Evolutionary conservation across 2,329 filamentous ascomycete genomes (phyloP).

Genomic region (Teratosphaeriaceae sp.): DNA sequence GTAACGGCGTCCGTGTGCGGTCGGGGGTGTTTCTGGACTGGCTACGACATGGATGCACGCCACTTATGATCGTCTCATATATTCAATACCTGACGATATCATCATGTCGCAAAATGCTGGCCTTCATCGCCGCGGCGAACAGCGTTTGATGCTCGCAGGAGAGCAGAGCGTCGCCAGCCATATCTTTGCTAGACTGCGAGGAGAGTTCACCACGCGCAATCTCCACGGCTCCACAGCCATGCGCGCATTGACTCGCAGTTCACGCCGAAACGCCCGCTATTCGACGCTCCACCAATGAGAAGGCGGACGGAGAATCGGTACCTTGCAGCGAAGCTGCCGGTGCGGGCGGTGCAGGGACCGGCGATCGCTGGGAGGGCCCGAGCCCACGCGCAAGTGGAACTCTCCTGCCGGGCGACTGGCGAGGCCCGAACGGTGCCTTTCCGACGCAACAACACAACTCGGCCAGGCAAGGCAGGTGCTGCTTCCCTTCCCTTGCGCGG

Average conservation of each 20-base stretch:
- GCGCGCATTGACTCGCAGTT: neutral
- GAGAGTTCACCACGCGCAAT: neutral
- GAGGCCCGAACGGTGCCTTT: neutral
- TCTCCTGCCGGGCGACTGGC: neutral
- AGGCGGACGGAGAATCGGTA: neutral
- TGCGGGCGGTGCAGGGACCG: neutral
- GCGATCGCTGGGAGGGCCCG: neutral
- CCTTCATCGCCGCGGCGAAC: neutral
- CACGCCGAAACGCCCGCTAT: slow-evolving; percentile 1
- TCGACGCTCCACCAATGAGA: slow-evolving; percentile 3
- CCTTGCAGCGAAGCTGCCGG: neutral
- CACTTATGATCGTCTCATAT: neutral
- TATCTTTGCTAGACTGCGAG: neutral
- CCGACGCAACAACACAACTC: neutral
- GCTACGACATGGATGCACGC: neutral
- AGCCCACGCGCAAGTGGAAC: neutral
- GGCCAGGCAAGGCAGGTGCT: neutral
- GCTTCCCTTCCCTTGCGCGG: neutral
- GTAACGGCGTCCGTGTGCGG: no score
- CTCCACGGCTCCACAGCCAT: slow-evolving; percentile 1
- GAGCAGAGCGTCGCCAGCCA: neutral
- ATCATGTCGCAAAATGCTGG: no score
- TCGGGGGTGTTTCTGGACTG: no score
- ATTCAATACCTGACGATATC: neutral
- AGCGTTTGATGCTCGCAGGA: neutral